These are phyloP conservation scores for Lodderomyces beijingensis DNA, from an alignment of 1,139 yeast species.

Conservation along the genomic window DNA sequence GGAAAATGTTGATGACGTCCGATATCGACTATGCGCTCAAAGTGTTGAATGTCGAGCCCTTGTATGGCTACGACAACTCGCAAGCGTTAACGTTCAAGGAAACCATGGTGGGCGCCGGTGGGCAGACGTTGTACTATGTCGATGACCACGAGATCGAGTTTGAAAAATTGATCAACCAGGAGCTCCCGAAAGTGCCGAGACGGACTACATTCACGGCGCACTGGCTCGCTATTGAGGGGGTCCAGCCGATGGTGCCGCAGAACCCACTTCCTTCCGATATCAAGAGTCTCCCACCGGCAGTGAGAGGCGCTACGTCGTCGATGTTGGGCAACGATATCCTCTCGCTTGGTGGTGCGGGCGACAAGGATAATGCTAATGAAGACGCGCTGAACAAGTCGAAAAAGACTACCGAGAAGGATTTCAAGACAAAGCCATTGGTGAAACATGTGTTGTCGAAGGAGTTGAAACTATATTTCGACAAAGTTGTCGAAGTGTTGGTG, in stretches of 20 bases:
- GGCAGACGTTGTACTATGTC: conserved; percentile 87
- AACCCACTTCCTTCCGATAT: conserved; percentile 84
- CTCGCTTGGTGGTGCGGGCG: conserved; percentile 19
- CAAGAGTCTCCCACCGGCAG: conserved; percentile 58
- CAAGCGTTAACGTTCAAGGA: conserved; percentile 68
- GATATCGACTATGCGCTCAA: conserved; percentile 81
- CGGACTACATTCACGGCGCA: conserved; percentile 92
- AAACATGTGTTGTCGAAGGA: conserved; percentile 95
- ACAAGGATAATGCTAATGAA: conserved; percentile 15
- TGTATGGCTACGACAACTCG: conserved; percentile 68
- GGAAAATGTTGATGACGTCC: conserved; percentile 73
- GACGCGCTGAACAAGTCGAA: not conserved
- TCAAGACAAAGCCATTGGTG: conserved; percentile 89
- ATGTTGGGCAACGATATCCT: conserved; percentile 41
- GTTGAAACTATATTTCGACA: conserved; percentile 87
- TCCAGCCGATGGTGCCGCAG: conserved; percentile 96
- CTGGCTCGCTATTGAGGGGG: conserved; percentile 98
- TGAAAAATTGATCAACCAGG: conserved; percentile 89
- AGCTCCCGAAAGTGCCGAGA: conserved; percentile 92
- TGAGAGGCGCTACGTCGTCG: conserved; percentile 65
- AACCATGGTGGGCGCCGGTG: conserved; percentile 80
- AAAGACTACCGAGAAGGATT: conserved; percentile 44
- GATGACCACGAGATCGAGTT: conserved; percentile 92
- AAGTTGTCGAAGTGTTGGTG: conserved; percentile 75
- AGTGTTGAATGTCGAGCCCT: conserved; percentile 84